Conservation (phyloP, 1,284 basidiomycete species). For the Ustilago esculenta region DNA sequence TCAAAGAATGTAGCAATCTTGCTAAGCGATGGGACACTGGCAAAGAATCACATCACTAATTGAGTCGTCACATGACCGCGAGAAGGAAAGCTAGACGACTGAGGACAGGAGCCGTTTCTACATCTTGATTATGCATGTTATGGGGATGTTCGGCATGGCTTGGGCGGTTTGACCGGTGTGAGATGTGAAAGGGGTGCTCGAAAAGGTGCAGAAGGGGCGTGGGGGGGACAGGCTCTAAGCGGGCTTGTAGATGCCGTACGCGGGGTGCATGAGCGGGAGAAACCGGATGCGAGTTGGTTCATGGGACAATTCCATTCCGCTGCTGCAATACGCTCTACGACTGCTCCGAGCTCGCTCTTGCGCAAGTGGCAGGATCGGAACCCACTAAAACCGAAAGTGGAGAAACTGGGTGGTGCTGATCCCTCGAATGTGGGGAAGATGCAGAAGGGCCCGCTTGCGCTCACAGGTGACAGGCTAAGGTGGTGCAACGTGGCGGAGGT, state of each 20-base stretch:
- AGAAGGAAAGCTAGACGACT: conserved; percentile 6
- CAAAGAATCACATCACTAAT: not conserved
- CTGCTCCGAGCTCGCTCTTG: no score
- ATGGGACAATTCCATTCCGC: conserved; percentile 1
- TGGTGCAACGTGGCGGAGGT: not conserved
- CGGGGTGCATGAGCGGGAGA: no score
- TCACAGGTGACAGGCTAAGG: not conserved
- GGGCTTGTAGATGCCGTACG: no score
- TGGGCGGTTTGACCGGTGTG: not conserved
- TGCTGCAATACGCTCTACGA: not conserved
- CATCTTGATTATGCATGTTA: not conserved
- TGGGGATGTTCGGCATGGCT: not conserved
- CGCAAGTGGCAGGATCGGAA: not conserved
- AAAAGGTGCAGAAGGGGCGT: not conserved
- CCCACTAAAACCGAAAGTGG: conserved; percentile 20
- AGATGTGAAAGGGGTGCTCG: conserved; percentile 19
- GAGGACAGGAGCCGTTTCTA: not conserved
- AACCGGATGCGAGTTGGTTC: conserved; percentile 8
- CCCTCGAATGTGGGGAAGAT: conserved; percentile 7
- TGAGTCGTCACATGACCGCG: not conserved
- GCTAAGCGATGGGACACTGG: not conserved
- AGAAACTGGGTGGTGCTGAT: conserved; percentile 11
- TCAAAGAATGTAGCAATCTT: not conserved
- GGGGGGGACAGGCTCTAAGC: not conserved
- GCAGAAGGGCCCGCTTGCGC: not conserved